Evolutionary conservation across 495 filamentous ascomycete genomes (phyloP).

Genomic region (Penicillium canariense): DNA sequence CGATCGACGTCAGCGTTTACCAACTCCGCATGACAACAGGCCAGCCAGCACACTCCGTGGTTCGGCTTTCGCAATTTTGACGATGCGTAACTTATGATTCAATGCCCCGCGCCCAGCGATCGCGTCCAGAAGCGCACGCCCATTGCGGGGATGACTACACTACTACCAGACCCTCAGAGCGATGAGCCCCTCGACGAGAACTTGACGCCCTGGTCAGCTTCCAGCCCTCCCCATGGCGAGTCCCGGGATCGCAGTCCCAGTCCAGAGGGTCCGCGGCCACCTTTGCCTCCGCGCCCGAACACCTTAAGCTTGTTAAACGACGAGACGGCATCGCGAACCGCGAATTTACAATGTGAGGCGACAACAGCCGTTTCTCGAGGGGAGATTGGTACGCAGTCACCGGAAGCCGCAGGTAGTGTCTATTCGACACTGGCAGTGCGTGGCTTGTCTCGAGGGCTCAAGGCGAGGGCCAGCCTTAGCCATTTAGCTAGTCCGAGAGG

Average conservation of each 20-base stretch:
- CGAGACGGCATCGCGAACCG: slow-evolving; percentile 31
- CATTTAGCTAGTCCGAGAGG: slow-evolving; percentile 46
- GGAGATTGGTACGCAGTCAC: slow-evolving; percentile 71
- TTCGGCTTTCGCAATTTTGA: not conserved
- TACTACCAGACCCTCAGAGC: slow-evolving; percentile 10
- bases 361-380: slow-evolving; percentile 80
- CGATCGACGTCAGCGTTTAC: slow-evolving; percentile 22
- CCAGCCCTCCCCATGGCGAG: slow-evolving; percentile 2
- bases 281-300: slow-evolving; percentile 66
- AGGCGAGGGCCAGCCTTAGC: slow-evolving; percentile 43
- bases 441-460: slow-evolving; percentile 34
- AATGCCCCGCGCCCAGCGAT: slow-evolving; percentile 24
- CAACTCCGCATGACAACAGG: not conserved
- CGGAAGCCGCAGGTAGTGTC: slow-evolving; percentile 62
- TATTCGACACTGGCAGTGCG: slow-evolving; percentile 49
- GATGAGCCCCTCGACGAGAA: slow-evolving; percentile 12
- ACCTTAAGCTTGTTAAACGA: slow-evolving; percentile 44
- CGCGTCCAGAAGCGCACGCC: slow-evolving; percentile 24
- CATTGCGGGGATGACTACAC: slow-evolving; percentile 27
- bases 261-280: slow-evolving; percentile 51
- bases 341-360: slow-evolving; percentile 64
- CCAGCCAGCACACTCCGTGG: not conserved
- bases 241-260: slow-evolving; percentile 25
- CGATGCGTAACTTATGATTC: slow-evolving; percentile 15
- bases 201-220: not conserved